Percentiles rank a stretch among this genome's conserved stretches.
These are phyloP conservation scores for Vigna unguiculata DNA, from an alignment of 306 rosid species.

Conservation along the genomic window DNA sequence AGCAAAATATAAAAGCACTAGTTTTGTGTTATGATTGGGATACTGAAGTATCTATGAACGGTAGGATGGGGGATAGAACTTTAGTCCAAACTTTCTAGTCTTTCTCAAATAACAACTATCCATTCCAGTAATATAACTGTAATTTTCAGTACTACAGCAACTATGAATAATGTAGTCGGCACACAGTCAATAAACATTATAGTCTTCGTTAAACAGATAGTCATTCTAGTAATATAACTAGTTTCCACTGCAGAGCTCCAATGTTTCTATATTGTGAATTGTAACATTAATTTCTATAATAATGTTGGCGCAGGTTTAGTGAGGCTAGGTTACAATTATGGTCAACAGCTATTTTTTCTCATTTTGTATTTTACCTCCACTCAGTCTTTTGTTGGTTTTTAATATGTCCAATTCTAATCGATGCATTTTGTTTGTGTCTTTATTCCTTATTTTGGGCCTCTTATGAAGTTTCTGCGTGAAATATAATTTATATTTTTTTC, in stretches of 20 bases:
- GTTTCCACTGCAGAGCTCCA: constrained; percentile 2
- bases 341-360: neutral
- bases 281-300: neutral
- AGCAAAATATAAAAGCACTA: neutral
- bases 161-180: neutral
- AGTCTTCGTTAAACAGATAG: neutral
- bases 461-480: neutral
- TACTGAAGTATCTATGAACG: constrained; percentile 5
- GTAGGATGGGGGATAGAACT: neutral
- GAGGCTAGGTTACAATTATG: constrained; percentile 6
- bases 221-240: neutral
- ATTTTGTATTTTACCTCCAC: neutral
- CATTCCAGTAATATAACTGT: neutral
- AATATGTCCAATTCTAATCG: constrained; percentile 1
- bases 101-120: neutral
- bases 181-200: too few relatives aligned
- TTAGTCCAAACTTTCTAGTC: neutral
- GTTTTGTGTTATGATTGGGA: neutral
- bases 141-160: neutral
- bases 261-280: neutral
- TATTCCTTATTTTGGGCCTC: constrained; percentile 25
- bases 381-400: neutral
- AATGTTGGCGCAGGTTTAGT: neutral
- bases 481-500: constrained; percentile 29
- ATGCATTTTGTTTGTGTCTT: neutral